phyloP scores from a whole-genome alignment of 345 rosid genomes.

The Toxicodendron radicans region DNA sequence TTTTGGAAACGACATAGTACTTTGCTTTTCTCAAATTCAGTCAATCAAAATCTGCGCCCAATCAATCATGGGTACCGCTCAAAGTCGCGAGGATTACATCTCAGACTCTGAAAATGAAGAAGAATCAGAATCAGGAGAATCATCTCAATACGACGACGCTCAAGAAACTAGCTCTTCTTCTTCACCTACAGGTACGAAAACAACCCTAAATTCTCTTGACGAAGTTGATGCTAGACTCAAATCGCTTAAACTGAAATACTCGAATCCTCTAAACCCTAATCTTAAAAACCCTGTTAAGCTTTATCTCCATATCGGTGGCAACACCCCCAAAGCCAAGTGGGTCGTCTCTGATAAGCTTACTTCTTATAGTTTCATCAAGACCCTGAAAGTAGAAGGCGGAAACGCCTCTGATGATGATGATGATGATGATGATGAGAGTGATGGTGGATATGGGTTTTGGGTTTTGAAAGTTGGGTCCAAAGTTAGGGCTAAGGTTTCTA shows the following conservation, averaged over 20 bases:
- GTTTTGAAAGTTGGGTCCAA: constrained; percentile 67
- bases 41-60: background rate
- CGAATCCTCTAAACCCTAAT: constrained; percentile 27
- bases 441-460: constrained; percentile 49
- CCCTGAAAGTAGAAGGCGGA: constrained; percentile 27
- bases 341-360: constrained; percentile 56
- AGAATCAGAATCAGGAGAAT: constrained; percentile 27
- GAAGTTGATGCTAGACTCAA: constrained; percentile 63
- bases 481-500: constrained; percentile 66
- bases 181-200: constrained; percentile 20
- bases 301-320: constrained; percentile 79
- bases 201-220: constrained; percentile 30
- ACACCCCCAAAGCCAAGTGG: constrained; percentile 88
- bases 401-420: constrained; percentile 27
- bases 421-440: constrained; percentile 32
- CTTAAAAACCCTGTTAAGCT: constrained; percentile 67
- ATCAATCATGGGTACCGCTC: constrained; percentile 62
- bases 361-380: constrained; percentile 51
- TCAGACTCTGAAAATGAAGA: constrained; percentile 46
- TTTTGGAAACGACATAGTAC: background rate
- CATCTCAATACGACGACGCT: constrained; percentile 40
- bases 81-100: constrained; percentile 63
- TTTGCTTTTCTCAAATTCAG: background rate
- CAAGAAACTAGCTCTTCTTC: constrained; percentile 34
- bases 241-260: constrained; percentile 61